Percentiles rank a stretch among this genome's conserved stretches.
Conservation (phyloP, 1,284 basidiomycete genomes). For the Boletus semigastroideus region DNA sequence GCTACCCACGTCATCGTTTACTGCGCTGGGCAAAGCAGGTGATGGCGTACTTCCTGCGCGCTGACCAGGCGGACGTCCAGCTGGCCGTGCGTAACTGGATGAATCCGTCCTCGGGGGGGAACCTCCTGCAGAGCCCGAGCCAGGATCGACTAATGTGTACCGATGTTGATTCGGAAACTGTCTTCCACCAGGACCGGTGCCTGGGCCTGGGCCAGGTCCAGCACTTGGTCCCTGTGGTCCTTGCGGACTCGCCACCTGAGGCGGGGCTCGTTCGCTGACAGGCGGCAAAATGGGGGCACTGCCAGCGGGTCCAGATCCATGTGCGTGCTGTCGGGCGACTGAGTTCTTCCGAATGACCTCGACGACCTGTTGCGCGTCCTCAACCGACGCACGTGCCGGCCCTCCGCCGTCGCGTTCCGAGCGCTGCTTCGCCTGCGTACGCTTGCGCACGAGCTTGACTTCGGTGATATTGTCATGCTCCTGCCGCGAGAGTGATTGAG, state of each 20-base stretch:
- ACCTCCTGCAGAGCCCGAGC: conserved; percentile 16
- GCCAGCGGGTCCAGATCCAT: not conserved
- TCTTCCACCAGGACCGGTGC: not conserved
- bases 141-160: conserved; percentile 43
- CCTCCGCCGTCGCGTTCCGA: conserved; percentile 47
- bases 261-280: not conserved
- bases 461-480: conserved; percentile 84
- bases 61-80: conserved; percentile 29
- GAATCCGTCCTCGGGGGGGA: conserved; percentile 16
- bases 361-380: conserved; percentile 34
- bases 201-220: not conserved
- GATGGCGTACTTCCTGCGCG: conserved; percentile 19
- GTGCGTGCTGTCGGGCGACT: conserved; percentile 10
- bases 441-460: conserved; percentile 75
- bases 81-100: conserved; percentile 27
- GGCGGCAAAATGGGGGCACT: not conserved
- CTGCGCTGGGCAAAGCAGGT: not conserved
- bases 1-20: not conserved
- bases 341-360: conserved; percentile 45
- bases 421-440: conserved; percentile 77
- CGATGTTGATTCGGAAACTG: conserved; percentile 37
- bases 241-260: not conserved
- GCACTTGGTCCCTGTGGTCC: not conserved
- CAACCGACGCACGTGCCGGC: conserved; percentile 20
- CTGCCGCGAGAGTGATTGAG: conserved; percentile 66